Base-by-base conservation (phyloP, 768 basidiomycete genomes). In the Roridomyces roridus region DNA sequence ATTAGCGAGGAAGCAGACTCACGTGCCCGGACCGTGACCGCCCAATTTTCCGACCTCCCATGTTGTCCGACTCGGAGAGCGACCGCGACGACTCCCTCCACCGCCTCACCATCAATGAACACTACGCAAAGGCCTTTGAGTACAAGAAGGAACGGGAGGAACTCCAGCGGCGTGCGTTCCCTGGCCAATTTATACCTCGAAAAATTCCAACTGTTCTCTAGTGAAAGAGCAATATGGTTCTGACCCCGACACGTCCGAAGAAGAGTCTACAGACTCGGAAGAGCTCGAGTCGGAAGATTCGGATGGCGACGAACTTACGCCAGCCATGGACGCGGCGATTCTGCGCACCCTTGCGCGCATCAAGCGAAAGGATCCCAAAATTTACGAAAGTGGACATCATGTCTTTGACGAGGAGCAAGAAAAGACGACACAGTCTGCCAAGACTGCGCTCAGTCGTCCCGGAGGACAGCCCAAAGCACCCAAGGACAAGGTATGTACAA, bases 231-330 rank as follows among this genome's bases (percentile, higher is more conserved):
- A 94, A 73, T 93, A 95, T 70, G 90, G 92, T 20, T 90, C 89
- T 0, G 89, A 91, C 67, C 75, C 74, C 35, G 86, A 87, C 31
- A 78, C 80, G 12, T 74, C 74, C 18, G 80, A 76, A 1, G 78
- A 78, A 17, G 85, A 81, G 2, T 78, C 78, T 8, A 78, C 79
- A 7, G 89, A 90, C 66, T 90, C 88, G 0, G 91, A 93, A 68
- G 82, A 83, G 25, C 88, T 85, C 39, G 92, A 94, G 65, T 85
- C 85, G 2, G 96, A 98, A 68, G 96, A 98, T 69, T 92, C 95
- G 67, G 91, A 96, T 54, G 97, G 95, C 14, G 93, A 94, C 64
- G 92, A 98, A 69, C 83, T 98, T 46, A 98, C 96, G 0, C 94
- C 95, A 5, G 88, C 88, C 0, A 85, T 98, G 46, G 96, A 98